Evolutionary conservation across 2,329 filamentous ascomycete genomes (phyloP), one percentile per base, ranked within the genome.

Genomic region (Colletotrichum brevisporum): DNA sequence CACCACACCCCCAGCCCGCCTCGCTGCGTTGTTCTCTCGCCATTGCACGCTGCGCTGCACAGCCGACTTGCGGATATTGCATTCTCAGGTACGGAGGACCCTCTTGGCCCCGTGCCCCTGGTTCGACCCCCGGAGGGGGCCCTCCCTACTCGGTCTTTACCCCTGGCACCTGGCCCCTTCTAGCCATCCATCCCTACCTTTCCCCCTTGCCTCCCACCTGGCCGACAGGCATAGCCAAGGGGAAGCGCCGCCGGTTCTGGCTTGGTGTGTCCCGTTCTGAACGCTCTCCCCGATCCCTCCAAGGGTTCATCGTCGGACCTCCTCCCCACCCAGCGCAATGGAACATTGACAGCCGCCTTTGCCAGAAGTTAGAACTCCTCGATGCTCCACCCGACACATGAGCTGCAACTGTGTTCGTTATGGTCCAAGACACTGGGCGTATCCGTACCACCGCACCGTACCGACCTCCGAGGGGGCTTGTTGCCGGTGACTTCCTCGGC

Each of bases 201-300:
- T 66, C 26, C 52, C 62, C 66, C 55, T 69, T 69, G 66, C 55
- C 52, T 66, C 51, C 55, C 41, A 66, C 66, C 66, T 66, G 66
- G 62, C 51, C 55, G 24, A 52, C 66, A 69, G 36, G 64, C 58
- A 63, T 62, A 56, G 52, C 64, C 39, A 57, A 59, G 66, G 51
- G 62, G 60, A 52, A 21, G 55, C 45, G 54, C 55, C 39, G 51
- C 62, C 55, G 50, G n/a, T 66, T 66, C 50, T 60, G 55, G 50
- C 26, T 60, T 69, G 50, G 66, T 36, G 41, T 60, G 62, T 56
- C 61, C 56, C 51, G n/a, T 69, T 66, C 62, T 56, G 55, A 66
- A 52, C 52, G 51, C 21, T 45, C 50, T 52, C 43, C 61, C 50
- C 62, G 55, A 69, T 69, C 62, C 62, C 48, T 66, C 63, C 55